These are phyloP conservation scores for Candida suzukii DNA, from an alignment of 805 yeast species.

Conservation along the genomic window DNA sequence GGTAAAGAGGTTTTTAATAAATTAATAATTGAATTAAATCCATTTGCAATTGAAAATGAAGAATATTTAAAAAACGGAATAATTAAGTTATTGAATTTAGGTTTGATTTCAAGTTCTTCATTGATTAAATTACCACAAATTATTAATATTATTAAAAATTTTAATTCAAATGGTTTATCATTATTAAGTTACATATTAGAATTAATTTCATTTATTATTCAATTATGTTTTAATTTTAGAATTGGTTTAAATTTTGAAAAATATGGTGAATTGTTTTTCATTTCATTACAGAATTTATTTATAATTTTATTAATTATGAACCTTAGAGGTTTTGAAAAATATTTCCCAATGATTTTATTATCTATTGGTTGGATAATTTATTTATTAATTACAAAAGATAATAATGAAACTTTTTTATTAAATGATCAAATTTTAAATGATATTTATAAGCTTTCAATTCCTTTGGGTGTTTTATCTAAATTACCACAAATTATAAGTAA, in stretches of 20 bases:
- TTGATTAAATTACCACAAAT: conserved; percentile 36
- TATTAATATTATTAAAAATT: conserved; percentile 21
- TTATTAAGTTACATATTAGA: conserved; percentile 26
- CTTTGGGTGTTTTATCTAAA: conserved; percentile 27
- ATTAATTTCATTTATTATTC: conserved; percentile 23
- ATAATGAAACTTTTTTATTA: too few relatives aligned
- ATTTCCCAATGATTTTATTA: conserved; percentile 1
- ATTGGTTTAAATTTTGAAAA: conserved; percentile 27
- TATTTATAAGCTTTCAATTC: conserved; percentile 28
- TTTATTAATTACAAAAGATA: too few relatives aligned
- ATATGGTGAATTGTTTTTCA: conserved; percentile 31
- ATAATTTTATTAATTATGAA: conserved; percentile 23
- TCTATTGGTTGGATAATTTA: conserved; percentile 1
- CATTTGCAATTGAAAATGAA: conserved; percentile 13
- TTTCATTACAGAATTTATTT: conserved; percentile 28
- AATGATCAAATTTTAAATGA: conserved; percentile 10
- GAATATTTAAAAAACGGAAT: conserved; percentile 22
- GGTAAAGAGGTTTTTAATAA: conserved; percentile 20
- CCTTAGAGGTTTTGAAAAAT: conserved; percentile 2
- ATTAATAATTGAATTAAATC: conserved; percentile 18
- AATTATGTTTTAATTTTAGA: conserved; percentile 30
- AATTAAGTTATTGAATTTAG: conserved; percentile 27
- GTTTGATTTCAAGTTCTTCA: conserved; percentile 28
- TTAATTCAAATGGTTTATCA: conserved; percentile 30
- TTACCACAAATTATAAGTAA: conserved; percentile 35